phyloP scores from a whole-genome alignment of 179 eudicot species.

The Amaranthus tricolor region DNA sequence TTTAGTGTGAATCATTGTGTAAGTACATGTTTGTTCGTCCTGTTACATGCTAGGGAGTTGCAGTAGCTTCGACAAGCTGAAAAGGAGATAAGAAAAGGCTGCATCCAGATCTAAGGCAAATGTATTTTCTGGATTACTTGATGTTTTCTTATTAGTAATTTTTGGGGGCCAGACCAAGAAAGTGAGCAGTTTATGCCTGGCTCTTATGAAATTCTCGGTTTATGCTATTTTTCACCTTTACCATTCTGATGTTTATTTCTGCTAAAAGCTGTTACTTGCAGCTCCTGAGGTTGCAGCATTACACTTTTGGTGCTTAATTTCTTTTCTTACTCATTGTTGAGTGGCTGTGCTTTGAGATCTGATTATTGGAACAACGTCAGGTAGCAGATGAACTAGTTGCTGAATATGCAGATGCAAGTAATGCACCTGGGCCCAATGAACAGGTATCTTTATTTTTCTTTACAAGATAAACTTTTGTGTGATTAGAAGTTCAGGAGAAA shows the following conservation, averaged over 20 bases:
- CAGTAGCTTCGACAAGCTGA: background rate
- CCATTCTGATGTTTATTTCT: background rate
- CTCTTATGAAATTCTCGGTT: background rate
- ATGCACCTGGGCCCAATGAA: conserved; percentile 45
- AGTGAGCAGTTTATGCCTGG: background rate
- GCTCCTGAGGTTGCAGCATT: background rate
- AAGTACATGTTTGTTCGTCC: background rate
- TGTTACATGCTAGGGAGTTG: background rate
- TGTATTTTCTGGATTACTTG: background rate
- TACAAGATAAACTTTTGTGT: background rate
- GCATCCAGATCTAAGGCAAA: background rate
- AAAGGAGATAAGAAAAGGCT: background rate
- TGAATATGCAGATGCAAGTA: conserved; percentile 75
- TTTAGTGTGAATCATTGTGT: background rate
- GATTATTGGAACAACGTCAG: conserved; percentile 35
- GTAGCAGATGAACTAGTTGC: conserved; percentile 98
- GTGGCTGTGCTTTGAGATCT: conserved; percentile 2
- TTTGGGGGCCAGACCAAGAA: background rate
- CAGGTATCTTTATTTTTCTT: conserved; percentile 36
- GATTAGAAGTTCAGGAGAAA: background rate
- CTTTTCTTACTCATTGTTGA: background rate
- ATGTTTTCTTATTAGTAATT: background rate
- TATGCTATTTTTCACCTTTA: background rate
- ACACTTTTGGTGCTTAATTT: background rate
- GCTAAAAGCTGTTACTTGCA: background rate